phyloP scores from a whole-genome alignment of 2,329 filamentous ascomycete genomes.

The Alternaria postmessia region DNA sequence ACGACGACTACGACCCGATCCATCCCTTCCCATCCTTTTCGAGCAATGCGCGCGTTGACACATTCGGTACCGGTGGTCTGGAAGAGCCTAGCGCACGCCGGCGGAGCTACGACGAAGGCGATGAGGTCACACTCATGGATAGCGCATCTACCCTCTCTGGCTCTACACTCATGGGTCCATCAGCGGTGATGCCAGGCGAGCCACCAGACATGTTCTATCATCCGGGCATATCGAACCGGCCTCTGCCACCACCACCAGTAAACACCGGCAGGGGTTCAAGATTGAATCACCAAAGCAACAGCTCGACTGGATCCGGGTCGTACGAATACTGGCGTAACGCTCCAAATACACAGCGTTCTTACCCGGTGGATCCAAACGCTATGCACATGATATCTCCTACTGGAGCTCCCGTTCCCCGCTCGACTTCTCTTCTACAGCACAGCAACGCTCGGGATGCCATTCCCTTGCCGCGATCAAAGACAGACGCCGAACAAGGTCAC shows the following conservation, averaged over 20 bases:
- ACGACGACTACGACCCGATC: constrained; percentile 57
- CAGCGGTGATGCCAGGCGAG: constrained; percentile 59
- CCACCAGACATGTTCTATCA: constrained; percentile 95
- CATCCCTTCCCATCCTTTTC: constrained; percentile 66
- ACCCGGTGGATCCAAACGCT: constrained; percentile 42
- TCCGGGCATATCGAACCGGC: constrained; percentile 73
- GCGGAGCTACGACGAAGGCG: constrained; percentile 91
- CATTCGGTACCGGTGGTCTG: constrained; percentile 87
- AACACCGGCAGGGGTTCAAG: constrained; percentile 57
- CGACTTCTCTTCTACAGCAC: constrained; percentile 77
- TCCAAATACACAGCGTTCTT: constrained; percentile 41
- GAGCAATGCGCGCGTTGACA: constrained; percentile 78
- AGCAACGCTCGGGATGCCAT: constrained; percentile 80
- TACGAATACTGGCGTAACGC: constrained; percentile 59
- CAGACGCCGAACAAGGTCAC: constrained; percentile 77
- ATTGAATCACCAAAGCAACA: constrained; percentile 49
- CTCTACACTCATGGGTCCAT: constrained; percentile 34
- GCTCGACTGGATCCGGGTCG: constrained; percentile 40
- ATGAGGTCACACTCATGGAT: constrained; percentile 68
- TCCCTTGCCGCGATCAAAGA: constrained; percentile 89
- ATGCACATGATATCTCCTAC: constrained; percentile 44
- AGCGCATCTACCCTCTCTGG: constrained; percentile 31
- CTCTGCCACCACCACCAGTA: constrained; percentile 71
- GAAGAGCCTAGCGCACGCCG: constrained; percentile 75
- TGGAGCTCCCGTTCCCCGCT: constrained; percentile 46